phyloP scores from a whole-genome alignment of 257 asterid species.

The Fraxinus cuspidata region DNA sequence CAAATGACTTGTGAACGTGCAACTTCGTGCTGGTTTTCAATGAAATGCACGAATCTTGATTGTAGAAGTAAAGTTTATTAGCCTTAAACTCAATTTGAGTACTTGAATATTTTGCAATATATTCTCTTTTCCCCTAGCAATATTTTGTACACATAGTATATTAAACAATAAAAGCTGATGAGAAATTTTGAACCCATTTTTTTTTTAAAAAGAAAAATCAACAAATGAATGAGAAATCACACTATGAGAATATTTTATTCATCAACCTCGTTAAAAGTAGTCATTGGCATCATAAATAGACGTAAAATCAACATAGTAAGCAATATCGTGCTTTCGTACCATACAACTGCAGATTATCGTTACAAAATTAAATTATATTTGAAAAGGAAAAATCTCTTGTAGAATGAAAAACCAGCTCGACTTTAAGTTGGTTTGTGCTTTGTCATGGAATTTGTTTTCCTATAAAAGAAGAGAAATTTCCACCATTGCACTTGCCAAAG shows the following conservation, averaged over 20 bases:
- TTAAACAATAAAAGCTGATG: background rate
- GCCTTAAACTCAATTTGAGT: no score
- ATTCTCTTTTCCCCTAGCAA: background rate
- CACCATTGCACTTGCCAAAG: slow-evolving; percentile 52
- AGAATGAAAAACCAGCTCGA: slow-evolving; percentile 7
- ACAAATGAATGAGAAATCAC: background rate
- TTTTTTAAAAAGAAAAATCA: background rate
- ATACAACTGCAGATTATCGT: no score
- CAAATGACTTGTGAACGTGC: background rate
- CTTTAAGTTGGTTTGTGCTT: slow-evolving; percentile 29
- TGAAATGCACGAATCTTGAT: background rate
- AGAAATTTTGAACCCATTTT: background rate
- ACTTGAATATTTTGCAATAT: background rate
- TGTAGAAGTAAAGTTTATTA: no score
- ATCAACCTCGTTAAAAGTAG: no score
- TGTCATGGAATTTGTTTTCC: slow-evolving; percentile 23
- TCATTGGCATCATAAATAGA: no score
- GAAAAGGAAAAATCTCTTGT: background rate
- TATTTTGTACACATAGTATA: no score
- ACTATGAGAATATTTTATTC: no score
- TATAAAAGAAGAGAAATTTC: slow-evolving; percentile 37
- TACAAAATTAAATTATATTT: no score
- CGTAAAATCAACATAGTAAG: no score
- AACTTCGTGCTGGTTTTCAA: background rate
- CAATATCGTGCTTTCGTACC: no score